Evolutionary conservation across 2,329 filamentous ascomycete genomes (phyloP).

Genomic region (Boeremia lycopersici): DNA sequence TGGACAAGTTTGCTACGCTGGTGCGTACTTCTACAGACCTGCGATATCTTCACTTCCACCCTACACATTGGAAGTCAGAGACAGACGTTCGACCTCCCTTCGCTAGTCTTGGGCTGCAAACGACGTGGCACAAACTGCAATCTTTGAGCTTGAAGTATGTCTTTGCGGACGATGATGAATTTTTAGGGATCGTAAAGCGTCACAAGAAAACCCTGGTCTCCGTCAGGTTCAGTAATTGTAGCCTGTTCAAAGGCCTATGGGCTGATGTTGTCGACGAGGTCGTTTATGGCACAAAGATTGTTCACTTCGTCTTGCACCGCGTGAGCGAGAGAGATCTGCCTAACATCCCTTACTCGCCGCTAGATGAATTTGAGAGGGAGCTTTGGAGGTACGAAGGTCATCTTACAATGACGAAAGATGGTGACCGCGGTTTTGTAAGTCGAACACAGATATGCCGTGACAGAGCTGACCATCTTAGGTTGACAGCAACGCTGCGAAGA

Average conservation of each 20-base stretch:
- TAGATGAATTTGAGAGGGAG: not conserved
- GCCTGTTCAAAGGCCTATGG: constrained; percentile 29
- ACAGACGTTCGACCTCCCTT: constrained; percentile 6
- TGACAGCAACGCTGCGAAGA: not conserved
- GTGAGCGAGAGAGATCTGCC: constrained; percentile 25
- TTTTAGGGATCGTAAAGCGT: constrained; percentile 26
- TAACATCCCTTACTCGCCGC: not conserved
- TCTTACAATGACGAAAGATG: constrained; percentile 5
- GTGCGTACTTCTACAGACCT: constrained; percentile 25
- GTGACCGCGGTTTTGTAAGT: constrained; percentile 25
- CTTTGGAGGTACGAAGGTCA: constrained; percentile 21
- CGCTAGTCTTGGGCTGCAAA: constrained; percentile 21
- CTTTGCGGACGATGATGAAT: constrained; percentile 22
- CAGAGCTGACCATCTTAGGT: not conserved
- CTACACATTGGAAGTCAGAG: constrained; percentile 16
- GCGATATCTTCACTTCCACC: constrained; percentile 23
- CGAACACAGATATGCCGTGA: too few relatives aligned
- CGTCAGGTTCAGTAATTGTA: constrained; percentile 21
- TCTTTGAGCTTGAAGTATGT: constrained; percentile 29
- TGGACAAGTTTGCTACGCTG: constrained; percentile 25
- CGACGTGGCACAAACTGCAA: constrained; percentile 32
- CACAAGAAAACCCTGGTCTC: constrained; percentile 27
- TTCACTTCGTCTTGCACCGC: constrained; percentile 22
- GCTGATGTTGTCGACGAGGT: constrained; percentile 36
- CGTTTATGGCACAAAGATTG: constrained; percentile 24